phyloP scores from a whole-genome alignment of 129 eudicot species.

The Erigeron canadensis region DNA sequence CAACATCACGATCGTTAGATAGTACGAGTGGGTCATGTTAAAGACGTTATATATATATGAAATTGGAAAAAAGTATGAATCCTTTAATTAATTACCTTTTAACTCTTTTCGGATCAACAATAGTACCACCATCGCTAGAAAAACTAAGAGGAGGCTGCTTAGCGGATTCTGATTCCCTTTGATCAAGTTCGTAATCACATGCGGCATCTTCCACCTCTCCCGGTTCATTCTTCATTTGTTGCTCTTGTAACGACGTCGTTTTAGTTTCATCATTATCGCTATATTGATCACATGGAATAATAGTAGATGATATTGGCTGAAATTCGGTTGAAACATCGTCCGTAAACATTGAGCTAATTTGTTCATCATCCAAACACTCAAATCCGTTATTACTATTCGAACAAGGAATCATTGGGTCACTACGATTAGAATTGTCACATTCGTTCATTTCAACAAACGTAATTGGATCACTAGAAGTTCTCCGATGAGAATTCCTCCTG shows the following conservation, averaged over 20 bases:
- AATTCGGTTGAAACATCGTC: conserved; percentile 43
- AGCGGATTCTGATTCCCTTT: background rate
- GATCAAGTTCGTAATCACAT: conserved; percentile 27
- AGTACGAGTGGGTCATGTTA: too few species aligned
- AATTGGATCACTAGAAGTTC: conserved; percentile 76
- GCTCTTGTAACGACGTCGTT: background rate
- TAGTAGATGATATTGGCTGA: conserved; percentile 26
- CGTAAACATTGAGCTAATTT: conserved; percentile 71
- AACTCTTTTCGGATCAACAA: conserved; percentile 44
- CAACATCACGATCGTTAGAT: too few species aligned
- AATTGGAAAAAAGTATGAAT: background rate
- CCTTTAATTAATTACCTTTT: conserved; percentile 31
- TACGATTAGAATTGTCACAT: conserved; percentile 16
- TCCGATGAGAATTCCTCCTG: conserved; percentile 57
- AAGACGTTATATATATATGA: too few species aligned
- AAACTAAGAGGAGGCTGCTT: conserved; percentile 18
- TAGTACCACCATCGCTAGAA: conserved; percentile 33
- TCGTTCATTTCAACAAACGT: conserved; percentile 60
- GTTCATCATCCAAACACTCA: conserved; percentile 77
- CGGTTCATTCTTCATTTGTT: conserved; percentile 56
- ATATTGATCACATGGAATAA: conserved; percentile 52
- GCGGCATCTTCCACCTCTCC: conserved; percentile 59
- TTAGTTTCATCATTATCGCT: conserved; percentile 43
- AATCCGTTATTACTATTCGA: conserved; percentile 39
- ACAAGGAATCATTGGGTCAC: conserved; percentile 5